Conservation (phyloP, 1,284 basidiomycete genomes). For the Sanghuangporus weigelae region DNA sequence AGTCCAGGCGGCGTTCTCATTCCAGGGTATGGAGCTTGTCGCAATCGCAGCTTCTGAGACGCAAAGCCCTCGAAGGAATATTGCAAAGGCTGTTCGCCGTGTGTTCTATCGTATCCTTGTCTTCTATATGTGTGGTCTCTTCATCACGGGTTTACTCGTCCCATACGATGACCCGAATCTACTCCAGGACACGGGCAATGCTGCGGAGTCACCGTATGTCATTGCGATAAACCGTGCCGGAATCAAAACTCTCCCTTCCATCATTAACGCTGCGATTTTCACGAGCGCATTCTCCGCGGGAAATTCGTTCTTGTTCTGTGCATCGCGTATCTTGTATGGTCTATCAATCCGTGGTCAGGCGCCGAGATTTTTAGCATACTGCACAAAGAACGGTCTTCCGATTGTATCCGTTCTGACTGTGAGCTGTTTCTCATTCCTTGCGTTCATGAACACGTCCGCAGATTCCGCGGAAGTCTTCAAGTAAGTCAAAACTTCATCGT, state of each 20-base stretch:
- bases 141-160: conserved; percentile 78
- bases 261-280: conserved; percentile 66
- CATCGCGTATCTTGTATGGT: conserved; percentile 81
- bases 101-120: conserved; percentile 77
- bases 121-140: conserved; percentile 72
- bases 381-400: conserved; percentile 73
- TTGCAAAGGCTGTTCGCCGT: conserved; percentile 73
- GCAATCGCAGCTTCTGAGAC: conserved; percentile 75
- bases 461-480: conserved; percentile 34
- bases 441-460: conserved; percentile 43
- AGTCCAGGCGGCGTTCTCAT: conserved; percentile 80
- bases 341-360: conserved; percentile 75
- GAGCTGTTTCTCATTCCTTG: conserved; percentile 41
- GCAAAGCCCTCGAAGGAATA: conserved; percentile 71
- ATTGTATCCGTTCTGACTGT: conserved; percentile 35
- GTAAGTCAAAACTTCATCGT: conserved; percentile 20
- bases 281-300: conserved; percentile 80
- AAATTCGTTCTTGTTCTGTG: conserved; percentile 76
- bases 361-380: conserved; percentile 54
- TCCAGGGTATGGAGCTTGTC: conserved; percentile 81
- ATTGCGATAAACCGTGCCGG: conserved; percentile 78
- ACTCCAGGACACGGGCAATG: conserved; percentile 48
- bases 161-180: conserved; percentile 62
- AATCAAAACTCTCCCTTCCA: conserved; percentile 64
- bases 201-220: conserved; percentile 73